phyloP scores from a whole-genome alignment of 2,329 filamentous ascomycete species.

The Colletotrichum brevisporum region DNA sequence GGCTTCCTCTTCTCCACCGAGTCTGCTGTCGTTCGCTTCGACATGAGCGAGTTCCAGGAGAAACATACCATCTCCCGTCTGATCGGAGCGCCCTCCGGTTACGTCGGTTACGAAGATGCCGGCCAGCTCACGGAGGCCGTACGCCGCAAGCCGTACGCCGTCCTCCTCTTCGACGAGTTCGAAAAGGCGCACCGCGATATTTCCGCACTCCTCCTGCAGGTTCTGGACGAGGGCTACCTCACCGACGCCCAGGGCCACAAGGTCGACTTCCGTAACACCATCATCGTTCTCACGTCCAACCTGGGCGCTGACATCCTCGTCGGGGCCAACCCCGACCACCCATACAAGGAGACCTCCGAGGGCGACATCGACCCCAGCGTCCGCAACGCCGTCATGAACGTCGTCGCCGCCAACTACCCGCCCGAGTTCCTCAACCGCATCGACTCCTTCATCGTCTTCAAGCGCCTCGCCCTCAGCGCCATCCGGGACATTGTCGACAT shows the following conservation, averaged over 20 bases:
- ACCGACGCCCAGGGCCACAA: slow-evolving; percentile 97
- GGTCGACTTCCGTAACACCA: slow-evolving; percentile 95
- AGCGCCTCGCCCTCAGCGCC: slow-evolving; percentile 82
- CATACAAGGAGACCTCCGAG: slow-evolving; percentile 72
- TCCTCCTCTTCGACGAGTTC: slow-evolving; percentile 96
- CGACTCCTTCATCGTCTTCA: slow-evolving; percentile 97
- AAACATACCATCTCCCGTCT: slow-evolving; percentile 95
- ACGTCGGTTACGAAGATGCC: slow-evolving; percentile 96
- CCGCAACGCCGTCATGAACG: slow-evolving; percentile 88
- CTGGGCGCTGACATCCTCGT: slow-evolving; percentile 93
- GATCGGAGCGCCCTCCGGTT: slow-evolving; percentile 93
- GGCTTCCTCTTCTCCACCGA: slow-evolving; percentile 94
- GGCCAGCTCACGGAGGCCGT: slow-evolving; percentile 97
- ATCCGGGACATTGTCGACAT: slow-evolving; percentile 96
- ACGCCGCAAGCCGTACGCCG: slow-evolving; percentile 93
- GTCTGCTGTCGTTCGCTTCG: slow-evolving; percentile 90
- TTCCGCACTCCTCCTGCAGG: slow-evolving; percentile 90
- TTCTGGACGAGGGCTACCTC: slow-evolving; percentile 95
- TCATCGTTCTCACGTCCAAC: slow-evolving; percentile 97
- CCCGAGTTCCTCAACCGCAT: slow-evolving; percentile 98
- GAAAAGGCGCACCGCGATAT: slow-evolving; percentile 98
- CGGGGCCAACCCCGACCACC: slow-evolving; percentile 75
- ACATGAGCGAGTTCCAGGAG: slow-evolving; percentile 98
- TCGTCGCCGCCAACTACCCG: slow-evolving; percentile 81
- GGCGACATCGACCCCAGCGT: slow-evolving; percentile 81